Evolutionary conservation across 331 rosid genomes (phyloP).

Genomic region (Saraca asoca): DNA sequence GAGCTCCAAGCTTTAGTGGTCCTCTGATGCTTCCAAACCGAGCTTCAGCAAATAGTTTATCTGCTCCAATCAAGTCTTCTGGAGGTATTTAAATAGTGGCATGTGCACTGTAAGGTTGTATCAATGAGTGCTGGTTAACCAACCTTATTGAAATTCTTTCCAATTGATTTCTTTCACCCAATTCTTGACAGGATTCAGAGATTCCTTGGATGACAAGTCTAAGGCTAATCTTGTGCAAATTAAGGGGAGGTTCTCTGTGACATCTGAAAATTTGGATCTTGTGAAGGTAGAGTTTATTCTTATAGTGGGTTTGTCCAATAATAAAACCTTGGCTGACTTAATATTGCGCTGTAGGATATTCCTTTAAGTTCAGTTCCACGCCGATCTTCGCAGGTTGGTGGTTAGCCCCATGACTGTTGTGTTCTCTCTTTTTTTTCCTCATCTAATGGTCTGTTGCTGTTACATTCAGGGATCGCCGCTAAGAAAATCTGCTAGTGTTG

Average conservation of each 20-base stretch:
- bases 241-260: constrained; percentile 94
- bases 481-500: constrained; percentile 93
- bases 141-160: constrained; percentile 19
- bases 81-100: constrained; percentile 69
- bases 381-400: constrained; percentile 86
- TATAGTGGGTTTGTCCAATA: constrained; percentile 14
- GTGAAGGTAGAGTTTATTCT: constrained; percentile 65
- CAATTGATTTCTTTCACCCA: constrained; percentile 31
- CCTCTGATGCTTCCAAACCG: constrained; percentile 97
- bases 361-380: constrained; percentile 86
- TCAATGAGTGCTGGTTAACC: neutral
- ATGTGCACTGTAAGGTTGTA: constrained; percentile 15
- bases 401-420: constrained; percentile 22
- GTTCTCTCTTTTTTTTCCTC: constrained; percentile 24
- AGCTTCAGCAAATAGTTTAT: constrained; percentile 98
- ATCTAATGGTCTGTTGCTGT: constrained; percentile 39
- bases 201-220: constrained; percentile 88
- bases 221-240: constrained; percentile 96
- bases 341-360: constrained; percentile 70
- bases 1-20: constrained; percentile 94
- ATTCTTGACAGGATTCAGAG: constrained; percentile 74
- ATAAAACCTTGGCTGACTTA: constrained; percentile 47
- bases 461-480: constrained; percentile 72
- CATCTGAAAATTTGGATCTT: constrained; percentile 93
- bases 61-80: constrained; percentile 96